Conservation (phyloP, 306 rosid species). For the Astragalus membranaceus region DNA sequence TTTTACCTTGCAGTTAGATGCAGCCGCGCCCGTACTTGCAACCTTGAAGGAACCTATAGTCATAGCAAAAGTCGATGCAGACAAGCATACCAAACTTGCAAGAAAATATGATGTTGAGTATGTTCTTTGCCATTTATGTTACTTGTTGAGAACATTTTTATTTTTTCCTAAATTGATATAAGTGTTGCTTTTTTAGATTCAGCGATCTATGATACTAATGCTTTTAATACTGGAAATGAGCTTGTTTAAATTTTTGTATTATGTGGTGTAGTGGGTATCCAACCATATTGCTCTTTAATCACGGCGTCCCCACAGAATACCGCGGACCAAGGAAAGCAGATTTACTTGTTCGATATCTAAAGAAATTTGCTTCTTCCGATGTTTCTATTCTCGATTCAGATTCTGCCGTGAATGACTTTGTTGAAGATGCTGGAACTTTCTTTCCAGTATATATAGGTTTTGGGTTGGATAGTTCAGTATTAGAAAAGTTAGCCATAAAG, state of each 20-base stretch:
- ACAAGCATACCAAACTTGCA: slow-evolving; percentile 65
- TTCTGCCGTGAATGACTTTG: slow-evolving; percentile 55
- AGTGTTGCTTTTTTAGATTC: slow-evolving; percentile 4
- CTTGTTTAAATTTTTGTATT: slow-evolving; percentile 1
- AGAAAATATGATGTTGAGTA: slow-evolving; percentile 68
- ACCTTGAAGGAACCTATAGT: slow-evolving; percentile 62
- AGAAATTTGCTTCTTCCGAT: slow-evolving; percentile 83
- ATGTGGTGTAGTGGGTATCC: slow-evolving; percentile 67
- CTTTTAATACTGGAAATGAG: not conserved
- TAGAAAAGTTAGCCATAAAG: slow-evolving; percentile 53
- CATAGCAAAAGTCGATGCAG: slow-evolving; percentile 83
- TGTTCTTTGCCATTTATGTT: slow-evolving; percentile 19
- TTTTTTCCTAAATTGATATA: not conserved
- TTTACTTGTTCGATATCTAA: slow-evolving; percentile 68
- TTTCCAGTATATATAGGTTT: slow-evolving; percentile 85
- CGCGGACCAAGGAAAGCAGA: slow-evolving; percentile 92
- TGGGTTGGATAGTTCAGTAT: slow-evolving; percentile 55
- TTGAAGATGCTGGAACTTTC: slow-evolving; percentile 60
- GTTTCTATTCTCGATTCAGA: slow-evolving; percentile 82
- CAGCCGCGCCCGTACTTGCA: slow-evolving; percentile 83
- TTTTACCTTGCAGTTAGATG: slow-evolving; percentile 65
- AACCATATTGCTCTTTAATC: slow-evolving; percentile 63
- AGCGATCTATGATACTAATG: not conserved
- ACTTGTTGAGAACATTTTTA: not conserved
- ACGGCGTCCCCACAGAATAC: slow-evolving; percentile 71